Evolutionary conservation across 2,329 filamentous ascomycete species (phyloP).

Genomic region (Ceratocystis lukuohia): DNA sequence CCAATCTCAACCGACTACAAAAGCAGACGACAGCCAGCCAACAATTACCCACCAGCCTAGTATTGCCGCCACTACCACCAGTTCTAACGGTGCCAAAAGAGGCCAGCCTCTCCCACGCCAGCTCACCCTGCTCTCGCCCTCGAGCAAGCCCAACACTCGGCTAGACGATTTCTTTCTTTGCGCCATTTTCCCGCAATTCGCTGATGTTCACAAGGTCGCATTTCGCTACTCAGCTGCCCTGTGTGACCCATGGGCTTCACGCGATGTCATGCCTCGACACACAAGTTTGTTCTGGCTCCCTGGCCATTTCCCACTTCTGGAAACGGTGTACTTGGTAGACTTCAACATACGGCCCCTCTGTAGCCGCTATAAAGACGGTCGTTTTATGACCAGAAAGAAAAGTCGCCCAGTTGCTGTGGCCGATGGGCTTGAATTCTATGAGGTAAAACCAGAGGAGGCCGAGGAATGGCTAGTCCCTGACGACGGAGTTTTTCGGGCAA

Average conservation of each 20-base stretch:
- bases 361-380: neutral
- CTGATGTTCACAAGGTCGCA: neutral
- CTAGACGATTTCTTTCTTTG: neutral
- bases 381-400: neutral
- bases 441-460: neutral
- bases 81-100: too few relatives aligned
- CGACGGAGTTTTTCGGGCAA: neutral
- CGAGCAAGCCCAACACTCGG: neutral
- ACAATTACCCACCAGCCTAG: neutral
- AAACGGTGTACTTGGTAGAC: neutral
- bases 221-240: neutral
- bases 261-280: constrained; percentile 4
- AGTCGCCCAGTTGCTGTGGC: neutral
- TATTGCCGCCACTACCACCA: neutral
- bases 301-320: neutral
- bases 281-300: constrained; percentile 5
- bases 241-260: constrained; percentile 9
- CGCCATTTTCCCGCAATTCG: neutral
- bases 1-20: neutral
- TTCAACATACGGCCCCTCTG: neutral
- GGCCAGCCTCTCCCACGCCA: neutral
- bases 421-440: constrained; percentile 6
- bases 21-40: neutral
- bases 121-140: neutral
- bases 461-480: neutral